phyloP scores from a whole-genome alignment of 768 basidiomycete species.

The Paxillus ammoniavirescens region DNA sequence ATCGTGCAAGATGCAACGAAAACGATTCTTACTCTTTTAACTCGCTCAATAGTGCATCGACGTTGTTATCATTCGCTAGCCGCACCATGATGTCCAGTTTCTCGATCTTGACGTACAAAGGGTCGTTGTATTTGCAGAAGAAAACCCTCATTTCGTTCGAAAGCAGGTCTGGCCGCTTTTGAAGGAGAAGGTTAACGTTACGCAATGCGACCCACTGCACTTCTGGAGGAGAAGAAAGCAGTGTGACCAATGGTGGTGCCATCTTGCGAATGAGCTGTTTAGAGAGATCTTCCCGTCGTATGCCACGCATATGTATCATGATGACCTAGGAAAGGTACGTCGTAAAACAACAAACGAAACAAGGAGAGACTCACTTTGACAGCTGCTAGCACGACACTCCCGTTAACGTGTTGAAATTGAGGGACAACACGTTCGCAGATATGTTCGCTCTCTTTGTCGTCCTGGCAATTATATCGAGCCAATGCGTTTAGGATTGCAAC shows the following conservation, averaged over 20 bases:
- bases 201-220: conserved; percentile 98
- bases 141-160: conserved; percentile 98
- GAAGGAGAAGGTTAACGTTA: conserved; percentile 94
- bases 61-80: conserved; percentile 86
- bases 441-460: conserved; percentile 96
- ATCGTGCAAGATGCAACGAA: not conserved
- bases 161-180: conserved; percentile 87
- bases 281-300: conserved; percentile 77
- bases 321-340: conserved; percentile 59
- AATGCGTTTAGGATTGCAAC: conserved; percentile 90
- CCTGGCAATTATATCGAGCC: conserved; percentile 76
- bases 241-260: conserved; percentile 94
- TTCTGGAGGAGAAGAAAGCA: conserved; percentile 94
- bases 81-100: conserved; percentile 99
- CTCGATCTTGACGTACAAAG: conserved; percentile 97
- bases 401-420: conserved; percentile 97
- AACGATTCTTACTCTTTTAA: conserved; percentile 79
- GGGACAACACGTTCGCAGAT: conserved; percentile 98
- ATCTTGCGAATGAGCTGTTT: conserved; percentile 91
- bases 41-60: conserved; percentile 92
- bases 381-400: conserved; percentile 93
- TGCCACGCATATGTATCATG: conserved; percentile 93
- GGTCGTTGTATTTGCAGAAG: conserved; percentile 99
- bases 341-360: not conserved
- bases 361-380: conserved; percentile 65